A percentile compares a stretch with the other conserved stretches of the same genome.
These are phyloP conservation scores for Chlorella sp. DNA, from an alignment of 139 green algal species.

Conservation along the genomic window DNA sequence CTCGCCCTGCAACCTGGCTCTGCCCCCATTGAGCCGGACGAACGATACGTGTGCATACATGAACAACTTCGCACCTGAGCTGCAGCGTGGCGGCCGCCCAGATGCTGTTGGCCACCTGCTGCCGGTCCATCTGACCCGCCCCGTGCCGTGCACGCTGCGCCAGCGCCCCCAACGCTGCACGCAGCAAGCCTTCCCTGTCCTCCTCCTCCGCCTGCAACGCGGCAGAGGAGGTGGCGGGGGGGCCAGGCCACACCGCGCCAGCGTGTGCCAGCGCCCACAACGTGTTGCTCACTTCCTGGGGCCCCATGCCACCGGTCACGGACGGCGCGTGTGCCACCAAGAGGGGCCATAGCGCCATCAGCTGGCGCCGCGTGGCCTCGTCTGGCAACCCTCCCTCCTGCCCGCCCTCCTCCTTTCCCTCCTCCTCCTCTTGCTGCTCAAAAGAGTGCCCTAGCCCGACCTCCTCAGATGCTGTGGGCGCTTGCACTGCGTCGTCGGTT, in stretches of 20 bases:
- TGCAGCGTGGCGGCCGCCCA: slow-evolving; percentile 11
- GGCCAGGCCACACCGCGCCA: background rate
- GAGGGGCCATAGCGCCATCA: background rate
- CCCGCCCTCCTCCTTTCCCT: no score
- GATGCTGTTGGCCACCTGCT: slow-evolving; percentile 10
- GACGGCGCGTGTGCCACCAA: background rate
- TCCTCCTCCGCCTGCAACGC: background rate
- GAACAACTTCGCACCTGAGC: slow-evolving; percentile 7
- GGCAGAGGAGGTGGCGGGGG: no score
- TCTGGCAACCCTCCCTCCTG: no score
- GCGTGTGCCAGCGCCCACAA: slow-evolving; percentile 14
- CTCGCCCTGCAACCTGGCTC: background rate
- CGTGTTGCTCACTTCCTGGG: slow-evolving; percentile 6
- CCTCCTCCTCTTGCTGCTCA: no score
- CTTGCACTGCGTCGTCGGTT: no score
- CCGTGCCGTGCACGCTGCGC: background rate
- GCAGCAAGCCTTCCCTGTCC: no score
- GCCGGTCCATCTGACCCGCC: background rate
- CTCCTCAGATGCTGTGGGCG: no score
- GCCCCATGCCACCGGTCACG: background rate
- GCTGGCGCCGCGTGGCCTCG: background rate
- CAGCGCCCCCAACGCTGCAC: background rate
- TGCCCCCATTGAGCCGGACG: no score
- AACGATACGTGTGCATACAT: no score
- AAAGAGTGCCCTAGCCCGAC: no score